Evolutionary conservation across 148 eudicot species (phyloP), one percentile per base, ranked within the genome.

Genomic region (Rhododendron kiyosumense): DNA sequence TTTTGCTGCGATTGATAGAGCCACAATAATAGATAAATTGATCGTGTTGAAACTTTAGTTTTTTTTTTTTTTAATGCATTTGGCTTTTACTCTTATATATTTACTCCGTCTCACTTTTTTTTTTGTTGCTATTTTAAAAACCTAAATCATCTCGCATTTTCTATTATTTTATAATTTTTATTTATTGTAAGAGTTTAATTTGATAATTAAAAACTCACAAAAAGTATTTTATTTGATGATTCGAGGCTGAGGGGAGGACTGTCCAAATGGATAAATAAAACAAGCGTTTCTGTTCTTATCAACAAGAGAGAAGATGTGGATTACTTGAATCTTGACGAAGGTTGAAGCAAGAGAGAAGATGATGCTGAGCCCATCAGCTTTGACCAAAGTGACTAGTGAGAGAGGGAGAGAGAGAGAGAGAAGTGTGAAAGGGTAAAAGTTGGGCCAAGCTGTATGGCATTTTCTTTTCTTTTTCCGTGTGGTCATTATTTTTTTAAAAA

Each of bases 381-480:
- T 79, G 81, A 79, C 81, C 52, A 12, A 69, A 69, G 17, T 28
- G 17, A 24, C 2, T 6, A 63, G 2, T 5, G 69, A 63, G 69
- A 63, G 57, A 26, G 69, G 57, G 49, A 59, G 78, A 49, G 30
- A 6, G 36, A 38, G 77, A 81, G 48, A 48, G 51, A 43, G 45
- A 57, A 28, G 69, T 32, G 32, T 51, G 85, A 65, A 65, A 61
- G 75, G 38, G 26, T 22, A 65, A 12, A 67, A 28, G 75, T 69
- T 38, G 28, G 45, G 91, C 89, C 93, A 91, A 88, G 84, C 94
- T 90, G 94, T 90, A 90, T 46, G 74, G 83, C 91, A 89, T 87
- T 87, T 51, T 65, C 84, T 69, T 86, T 87, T 86, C 85, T 80
- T 54, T 54, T 54, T 54, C 83, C 81, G 86, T 82, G 59, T 79